phyloP scores from a whole-genome alignment of 306 rosid species.

The Inga leiocalycina region DNA sequence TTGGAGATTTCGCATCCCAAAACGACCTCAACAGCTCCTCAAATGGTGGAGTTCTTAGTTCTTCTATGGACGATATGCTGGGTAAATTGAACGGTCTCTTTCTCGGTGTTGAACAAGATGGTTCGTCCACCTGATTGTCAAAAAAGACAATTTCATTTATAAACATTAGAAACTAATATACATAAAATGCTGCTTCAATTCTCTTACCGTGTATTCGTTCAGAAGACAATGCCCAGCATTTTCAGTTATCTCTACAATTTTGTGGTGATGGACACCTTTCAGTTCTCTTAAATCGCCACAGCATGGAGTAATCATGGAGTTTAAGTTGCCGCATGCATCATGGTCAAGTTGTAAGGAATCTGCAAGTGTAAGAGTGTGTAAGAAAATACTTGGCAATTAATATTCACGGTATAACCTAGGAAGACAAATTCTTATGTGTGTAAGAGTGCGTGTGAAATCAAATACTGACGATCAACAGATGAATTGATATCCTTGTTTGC shows the following conservation, averaged over 20 bases:
- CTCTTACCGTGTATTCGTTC: slow-evolving; percentile 78
- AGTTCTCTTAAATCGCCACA: slow-evolving; percentile 86
- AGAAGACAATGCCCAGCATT: slow-evolving; percentile 88
- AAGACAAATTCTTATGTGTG: slow-evolving; percentile 5
- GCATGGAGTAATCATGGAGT: slow-evolving; percentile 83
- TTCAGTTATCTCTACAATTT: slow-evolving; percentile 88
- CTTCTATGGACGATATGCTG: slow-evolving; percentile 81
- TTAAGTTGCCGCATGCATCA: slow-evolving; percentile 88
- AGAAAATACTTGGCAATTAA: slow-evolving; percentile 30
- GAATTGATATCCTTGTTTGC: slow-evolving; percentile 84
- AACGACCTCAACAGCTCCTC: slow-evolving; percentile 84
- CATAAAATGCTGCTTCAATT: neutral
- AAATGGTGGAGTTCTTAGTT: slow-evolving; percentile 87
- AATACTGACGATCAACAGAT: slow-evolving; percentile 79
- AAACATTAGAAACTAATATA: slow-evolving; percentile 8
- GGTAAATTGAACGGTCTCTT: slow-evolving; percentile 89
- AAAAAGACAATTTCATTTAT: slow-evolving; percentile 3
- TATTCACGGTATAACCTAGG: neutral
- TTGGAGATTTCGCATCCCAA: slow-evolving; percentile 81
- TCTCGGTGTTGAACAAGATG: slow-evolving; percentile 98
- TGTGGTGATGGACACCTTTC: slow-evolving; percentile 93
- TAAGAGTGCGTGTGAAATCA: slow-evolving; percentile 11
- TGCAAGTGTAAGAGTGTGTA: slow-evolving; percentile 38
- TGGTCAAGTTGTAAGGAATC: slow-evolving; percentile 96
- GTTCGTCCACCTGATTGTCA: slow-evolving; percentile 79